Conservation (phyloP, 345 rosid species). For the Brassica juncea region DNA sequence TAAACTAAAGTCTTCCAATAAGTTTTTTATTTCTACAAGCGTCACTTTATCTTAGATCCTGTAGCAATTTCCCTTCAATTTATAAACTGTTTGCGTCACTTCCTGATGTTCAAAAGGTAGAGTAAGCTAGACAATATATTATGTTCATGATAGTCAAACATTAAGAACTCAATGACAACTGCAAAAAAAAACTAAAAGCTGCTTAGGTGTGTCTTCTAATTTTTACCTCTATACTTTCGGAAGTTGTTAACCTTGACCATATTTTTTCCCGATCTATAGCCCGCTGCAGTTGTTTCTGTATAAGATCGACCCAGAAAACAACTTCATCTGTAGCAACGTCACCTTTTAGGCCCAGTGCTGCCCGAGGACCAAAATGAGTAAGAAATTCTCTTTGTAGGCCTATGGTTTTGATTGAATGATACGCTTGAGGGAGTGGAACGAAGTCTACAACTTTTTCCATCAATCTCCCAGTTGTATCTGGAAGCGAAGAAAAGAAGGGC, state of each 20-base stretch:
- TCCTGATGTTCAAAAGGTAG: constrained; percentile 15
- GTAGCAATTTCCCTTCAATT: neutral
- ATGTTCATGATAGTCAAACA: constrained; percentile 13
- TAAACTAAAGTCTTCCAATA: constrained; percentile 6
- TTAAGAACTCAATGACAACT: neutral
- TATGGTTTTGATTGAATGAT: constrained; percentile 64
- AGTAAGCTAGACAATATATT: constrained; percentile 24
- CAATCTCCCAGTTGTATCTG: constrained; percentile 80
- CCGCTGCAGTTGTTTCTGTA: constrained; percentile 77
- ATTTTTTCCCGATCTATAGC: constrained; percentile 96
- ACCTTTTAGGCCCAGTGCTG: constrained; percentile 67
- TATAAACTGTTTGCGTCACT: constrained; percentile 18
- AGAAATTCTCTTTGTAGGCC: constrained; percentile 91
- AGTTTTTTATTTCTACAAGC: neutral
- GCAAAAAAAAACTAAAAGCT: constrained; percentile 14
- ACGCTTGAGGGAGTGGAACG: constrained; percentile 68
- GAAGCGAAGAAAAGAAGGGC: constrained; percentile 62
- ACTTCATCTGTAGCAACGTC: constrained; percentile 76
- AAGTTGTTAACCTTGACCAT: constrained; percentile 95
- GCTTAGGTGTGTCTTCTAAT: constrained; percentile 19
- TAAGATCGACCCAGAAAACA: constrained; percentile 90
- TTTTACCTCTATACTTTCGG: constrained; percentile 95
- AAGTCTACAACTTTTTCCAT: constrained; percentile 88
- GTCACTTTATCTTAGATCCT: constrained; percentile 6
- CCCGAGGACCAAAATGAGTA: constrained; percentile 91